phyloP scores from a whole-genome alignment of 2,329 filamentous ascomycete genomes.

The Cladosporium sp. region DNA sequence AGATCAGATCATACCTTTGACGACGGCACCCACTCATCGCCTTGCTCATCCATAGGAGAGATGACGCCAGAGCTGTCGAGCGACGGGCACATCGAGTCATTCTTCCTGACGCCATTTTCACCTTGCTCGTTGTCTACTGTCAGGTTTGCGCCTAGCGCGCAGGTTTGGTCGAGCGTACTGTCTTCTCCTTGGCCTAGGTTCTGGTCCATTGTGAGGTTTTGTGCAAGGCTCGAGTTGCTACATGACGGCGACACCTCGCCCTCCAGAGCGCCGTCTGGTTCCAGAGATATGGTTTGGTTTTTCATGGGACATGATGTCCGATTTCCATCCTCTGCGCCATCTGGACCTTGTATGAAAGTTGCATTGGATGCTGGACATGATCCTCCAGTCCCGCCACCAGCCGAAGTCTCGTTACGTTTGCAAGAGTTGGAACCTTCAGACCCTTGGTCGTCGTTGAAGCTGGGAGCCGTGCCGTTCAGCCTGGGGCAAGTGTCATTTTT shows the following conservation, averaged over 20 bases:
- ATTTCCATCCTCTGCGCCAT: conserved; percentile 11
- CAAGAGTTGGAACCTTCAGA: neutral
- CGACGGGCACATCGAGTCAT: neutral
- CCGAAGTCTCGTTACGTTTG: neutral
- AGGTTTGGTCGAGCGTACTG: neutral
- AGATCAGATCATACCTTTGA: no score
- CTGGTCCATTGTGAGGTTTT: neutral
- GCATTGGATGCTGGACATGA: conserved; percentile 5
- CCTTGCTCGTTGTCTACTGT: conserved; percentile 8
- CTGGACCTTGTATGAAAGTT: conserved; percentile 2
- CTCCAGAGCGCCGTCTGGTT: conserved; percentile 2
- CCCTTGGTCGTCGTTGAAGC: conserved; percentile 9
- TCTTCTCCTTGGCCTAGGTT: conserved; percentile 1
- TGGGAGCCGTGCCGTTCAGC: conserved; percentile 1
- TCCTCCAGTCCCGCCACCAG: neutral
- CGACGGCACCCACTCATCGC: neutral
- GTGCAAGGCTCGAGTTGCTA: neutral
- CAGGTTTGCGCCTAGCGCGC: neutral
- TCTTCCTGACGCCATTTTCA: neutral
- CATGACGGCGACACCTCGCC: neutral
- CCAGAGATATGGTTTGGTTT: neutral
- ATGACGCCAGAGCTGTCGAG: neutral
- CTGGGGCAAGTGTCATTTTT: conserved; percentile 3
- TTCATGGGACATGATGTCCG: no score
- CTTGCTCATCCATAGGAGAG: conserved; percentile 5